Conservation (phyloP, 2,329 filamentous ascomycete species). For the Ascochyta pisi region DNA sequence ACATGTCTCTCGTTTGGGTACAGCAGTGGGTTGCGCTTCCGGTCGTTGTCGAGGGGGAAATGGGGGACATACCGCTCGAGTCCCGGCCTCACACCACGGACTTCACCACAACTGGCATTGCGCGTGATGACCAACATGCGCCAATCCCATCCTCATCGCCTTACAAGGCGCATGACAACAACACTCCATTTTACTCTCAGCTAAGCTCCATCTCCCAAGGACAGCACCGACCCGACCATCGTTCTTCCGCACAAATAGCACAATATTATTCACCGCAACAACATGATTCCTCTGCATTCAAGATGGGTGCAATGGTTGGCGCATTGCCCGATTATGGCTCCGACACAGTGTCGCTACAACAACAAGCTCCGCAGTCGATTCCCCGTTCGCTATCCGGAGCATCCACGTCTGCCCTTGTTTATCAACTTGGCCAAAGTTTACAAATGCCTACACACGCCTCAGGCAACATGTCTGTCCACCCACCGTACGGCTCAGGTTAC, state of each 20-base stretch:
- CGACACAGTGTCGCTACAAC: constrained; percentile 25
- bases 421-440: constrained; percentile 49
- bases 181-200: constrained; percentile 48
- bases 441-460: constrained; percentile 42
- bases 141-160: constrained; percentile 21
- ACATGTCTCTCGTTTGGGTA: constrained; percentile 52
- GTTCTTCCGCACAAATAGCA: constrained; percentile 32
- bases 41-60: constrained; percentile 47
- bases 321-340: constrained; percentile 47
- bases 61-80: constrained; percentile 49
- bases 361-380: constrained; percentile 31
- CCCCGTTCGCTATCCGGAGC: constrained; percentile 47
- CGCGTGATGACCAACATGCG: constrained; percentile 33
- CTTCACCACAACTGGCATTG: constrained; percentile 36
- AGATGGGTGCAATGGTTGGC: constrained; percentile 47
- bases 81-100: constrained; percentile 41
- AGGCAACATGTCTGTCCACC: constrained; percentile 30
- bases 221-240: constrained; percentile 38
- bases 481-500: constrained; percentile 38
- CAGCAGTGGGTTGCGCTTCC: constrained; percentile 54
- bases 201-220: constrained; percentile 42
- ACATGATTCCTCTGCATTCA: constrained; percentile 37
- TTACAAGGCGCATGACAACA: constrained; percentile 32
- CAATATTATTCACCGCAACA: constrained; percentile 37
- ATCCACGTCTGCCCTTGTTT: constrained; percentile 50